These are phyloP conservation scores for Podospora pseudocomata DNA, from an alignment of 495 filamentous ascomycete species.

Conservation along the genomic window DNA sequence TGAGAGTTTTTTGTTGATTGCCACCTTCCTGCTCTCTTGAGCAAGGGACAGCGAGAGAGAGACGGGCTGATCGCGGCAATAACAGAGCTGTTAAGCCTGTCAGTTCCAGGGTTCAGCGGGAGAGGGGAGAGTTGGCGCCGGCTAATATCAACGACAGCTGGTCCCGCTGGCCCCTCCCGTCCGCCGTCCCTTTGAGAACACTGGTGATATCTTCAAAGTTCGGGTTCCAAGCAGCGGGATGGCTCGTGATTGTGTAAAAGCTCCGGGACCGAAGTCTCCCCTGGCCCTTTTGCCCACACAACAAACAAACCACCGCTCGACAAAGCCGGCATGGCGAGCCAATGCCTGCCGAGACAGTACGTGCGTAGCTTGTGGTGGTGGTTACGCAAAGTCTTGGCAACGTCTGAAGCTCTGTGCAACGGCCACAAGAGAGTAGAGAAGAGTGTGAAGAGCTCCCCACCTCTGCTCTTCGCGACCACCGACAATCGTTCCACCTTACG, in stretches of 20 bases:
- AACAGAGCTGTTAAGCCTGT: constrained; percentile 10
- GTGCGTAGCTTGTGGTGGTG: constrained; percentile 15
- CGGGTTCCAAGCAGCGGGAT: neutral
- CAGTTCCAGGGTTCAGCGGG: constrained; percentile 7
- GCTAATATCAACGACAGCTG: constrained; percentile 7
- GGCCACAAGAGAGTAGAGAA: neutral
- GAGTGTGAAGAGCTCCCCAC: neutral
- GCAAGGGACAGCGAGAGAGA: neutral
- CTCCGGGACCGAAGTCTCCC: constrained; percentile 8
- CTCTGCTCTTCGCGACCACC: neutral
- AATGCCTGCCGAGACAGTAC: constrained; percentile 17
- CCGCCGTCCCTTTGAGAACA: neutral
- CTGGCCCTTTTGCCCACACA: neutral
- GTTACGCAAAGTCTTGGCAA: constrained; percentile 13
- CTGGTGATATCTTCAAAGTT: neutral
- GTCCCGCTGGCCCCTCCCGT: neutral
- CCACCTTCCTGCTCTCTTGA: neutral
- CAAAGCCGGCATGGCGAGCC: neutral
- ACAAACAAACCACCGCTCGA: neutral
- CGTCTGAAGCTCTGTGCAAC: constrained; percentile 14
- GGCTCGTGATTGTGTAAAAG: neutral
- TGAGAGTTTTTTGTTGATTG: neutral
- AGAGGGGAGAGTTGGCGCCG: neutral
- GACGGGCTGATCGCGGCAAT: constrained; percentile 6
- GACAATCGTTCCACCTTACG: neutral